Evolutionary conservation across 164 flowering plant genomes (phyloP).

Genomic region (Paratinospora sagittata): DNA sequence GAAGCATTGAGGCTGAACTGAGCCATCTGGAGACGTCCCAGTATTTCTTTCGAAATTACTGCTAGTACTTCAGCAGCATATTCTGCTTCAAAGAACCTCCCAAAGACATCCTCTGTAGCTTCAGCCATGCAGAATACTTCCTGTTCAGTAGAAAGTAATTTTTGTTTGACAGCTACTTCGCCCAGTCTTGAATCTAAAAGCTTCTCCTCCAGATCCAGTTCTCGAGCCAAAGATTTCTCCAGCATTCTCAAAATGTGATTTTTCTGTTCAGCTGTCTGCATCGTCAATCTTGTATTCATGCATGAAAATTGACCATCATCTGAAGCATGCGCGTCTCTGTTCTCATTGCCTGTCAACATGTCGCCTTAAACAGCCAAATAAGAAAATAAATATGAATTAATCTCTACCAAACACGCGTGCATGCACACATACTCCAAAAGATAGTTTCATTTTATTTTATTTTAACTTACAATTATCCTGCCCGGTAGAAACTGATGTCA

Average conservation of each 20-base stretch:
- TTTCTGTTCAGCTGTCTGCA: slow-evolving; percentile 66
- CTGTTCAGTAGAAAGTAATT: slow-evolving; percentile 37
- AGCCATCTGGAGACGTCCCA: slow-evolving; percentile 42
- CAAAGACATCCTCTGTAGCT: slow-evolving; percentile 33
- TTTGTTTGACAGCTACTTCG: slow-evolving; percentile 52
- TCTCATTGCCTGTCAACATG: slow-evolving; percentile 39
- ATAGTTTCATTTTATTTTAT: neutral
- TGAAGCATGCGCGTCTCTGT: slow-evolving; percentile 16
- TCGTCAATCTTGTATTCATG: slow-evolving; percentile 33
- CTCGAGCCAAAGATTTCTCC: slow-evolving; percentile 87
- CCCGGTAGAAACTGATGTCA: slow-evolving; percentile 24
- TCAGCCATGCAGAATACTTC: slow-evolving; percentile 50
- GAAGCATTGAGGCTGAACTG: slow-evolving; percentile 55
- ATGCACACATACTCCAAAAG: neutral
- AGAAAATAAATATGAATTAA: neutral
- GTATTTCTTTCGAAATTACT: slow-evolving; percentile 58
- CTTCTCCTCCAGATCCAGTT: slow-evolving; percentile 78
- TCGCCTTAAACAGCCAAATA: slow-evolving; percentile 8
- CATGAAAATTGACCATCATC: slow-evolving; percentile 30
- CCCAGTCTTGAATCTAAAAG: slow-evolving; percentile 43
- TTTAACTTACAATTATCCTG: slow-evolving; percentile 41
- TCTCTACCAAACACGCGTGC: neutral
- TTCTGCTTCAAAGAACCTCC: slow-evolving; percentile 61
- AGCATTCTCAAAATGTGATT: slow-evolving; percentile 66
- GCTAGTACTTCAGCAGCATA: slow-evolving; percentile 48